Conservation (phyloP, 768 basidiomycete species). For the Kwoniella dendrophila region DNA sequence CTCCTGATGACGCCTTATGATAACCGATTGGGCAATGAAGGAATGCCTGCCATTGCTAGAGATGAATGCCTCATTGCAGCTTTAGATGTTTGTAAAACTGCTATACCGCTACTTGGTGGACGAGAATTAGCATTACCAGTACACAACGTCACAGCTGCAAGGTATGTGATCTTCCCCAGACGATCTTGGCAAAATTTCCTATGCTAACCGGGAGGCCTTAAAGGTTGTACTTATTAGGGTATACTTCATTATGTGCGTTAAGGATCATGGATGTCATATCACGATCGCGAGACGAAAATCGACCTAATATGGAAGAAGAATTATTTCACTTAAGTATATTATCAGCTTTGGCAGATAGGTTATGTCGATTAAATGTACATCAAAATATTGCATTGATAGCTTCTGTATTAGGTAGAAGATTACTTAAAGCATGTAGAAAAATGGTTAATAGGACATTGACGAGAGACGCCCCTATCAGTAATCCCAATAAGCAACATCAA, state of each 20-base stretch:
- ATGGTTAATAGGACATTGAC: constrained; percentile 1
- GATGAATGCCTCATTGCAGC: constrained; percentile 18
- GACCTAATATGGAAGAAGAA: constrained; percentile 15
- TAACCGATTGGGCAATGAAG: constrained; percentile 9
- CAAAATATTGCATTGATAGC: constrained; percentile 16
- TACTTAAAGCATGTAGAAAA: constrained; percentile 16
- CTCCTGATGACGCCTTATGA: constrained; percentile 20
- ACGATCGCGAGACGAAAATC: constrained; percentile 4
- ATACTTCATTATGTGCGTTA: constrained; percentile 15
- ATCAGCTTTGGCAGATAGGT: constrained; percentile 5
- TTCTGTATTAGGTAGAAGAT: constrained; percentile 15
- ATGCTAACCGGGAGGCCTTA: neutral
- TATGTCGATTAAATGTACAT: constrained; percentile 18
- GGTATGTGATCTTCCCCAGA: constrained; percentile 11
- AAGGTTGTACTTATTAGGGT: constrained; percentile 14
- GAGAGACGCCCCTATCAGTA: neutral
- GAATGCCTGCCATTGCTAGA: constrained; percentile 1
- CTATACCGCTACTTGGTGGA: constrained; percentile 12
- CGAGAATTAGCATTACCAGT: constrained; percentile 2
- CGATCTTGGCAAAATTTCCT: neutral
- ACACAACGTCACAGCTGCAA: constrained; percentile 16
- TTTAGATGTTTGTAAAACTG: constrained; percentile 19
- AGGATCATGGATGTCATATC: constrained; percentile 13
- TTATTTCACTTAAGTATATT: constrained; percentile 20
- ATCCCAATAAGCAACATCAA: neutral